These are phyloP conservation scores for Colletotrichum kahawae DNA, from an alignment of 2,329 filamentous ascomycete species.

Conservation along the genomic window DNA sequence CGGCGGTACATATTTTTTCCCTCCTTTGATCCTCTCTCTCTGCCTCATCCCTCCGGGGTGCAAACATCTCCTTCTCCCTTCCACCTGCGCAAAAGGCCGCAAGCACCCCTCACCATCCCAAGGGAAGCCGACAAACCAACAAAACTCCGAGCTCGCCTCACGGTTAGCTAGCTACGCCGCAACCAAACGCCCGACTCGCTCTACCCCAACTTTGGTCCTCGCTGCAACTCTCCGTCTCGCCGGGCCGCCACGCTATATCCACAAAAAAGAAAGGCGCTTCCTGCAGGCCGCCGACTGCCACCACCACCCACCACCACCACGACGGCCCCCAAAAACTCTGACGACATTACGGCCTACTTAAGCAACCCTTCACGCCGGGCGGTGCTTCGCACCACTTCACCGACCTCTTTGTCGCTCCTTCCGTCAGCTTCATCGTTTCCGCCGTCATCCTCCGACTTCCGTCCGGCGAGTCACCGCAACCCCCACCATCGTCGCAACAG, in stretches of 20 bases:
- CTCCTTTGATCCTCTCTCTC: not conserved
- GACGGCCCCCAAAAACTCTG: conserved; percentile 1
- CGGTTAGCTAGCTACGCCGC: not conserved
- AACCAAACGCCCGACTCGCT: not conserved
- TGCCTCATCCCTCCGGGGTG: not conserved
- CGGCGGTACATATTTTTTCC: not conserved
- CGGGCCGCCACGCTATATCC: not conserved
- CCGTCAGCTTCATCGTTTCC: not conserved
- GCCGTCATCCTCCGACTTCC: not conserved
- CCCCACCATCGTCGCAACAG: not conserved
- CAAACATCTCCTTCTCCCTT: not conserved
- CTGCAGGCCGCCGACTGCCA: not conserved
- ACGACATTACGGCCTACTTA: conserved; percentile 19
- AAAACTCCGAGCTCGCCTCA: not conserved
- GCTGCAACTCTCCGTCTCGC: conserved; percentile 10
- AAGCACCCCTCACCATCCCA: not conserved
- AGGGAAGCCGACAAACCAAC: not conserved
- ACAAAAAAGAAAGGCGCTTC: conserved; percentile 16
- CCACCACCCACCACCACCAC: not conserved
- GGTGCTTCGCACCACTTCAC: not conserved
- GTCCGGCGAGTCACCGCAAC: not conserved
- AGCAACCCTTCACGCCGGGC: not conserved
- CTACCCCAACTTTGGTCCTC: not conserved
- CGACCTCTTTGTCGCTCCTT: not conserved
- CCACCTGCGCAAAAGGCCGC: not conserved